These are phyloP conservation scores for Nakaseomyces glabratus DNA, from an alignment of 1,139 yeast genomes.

Conservation along the genomic window DNA sequence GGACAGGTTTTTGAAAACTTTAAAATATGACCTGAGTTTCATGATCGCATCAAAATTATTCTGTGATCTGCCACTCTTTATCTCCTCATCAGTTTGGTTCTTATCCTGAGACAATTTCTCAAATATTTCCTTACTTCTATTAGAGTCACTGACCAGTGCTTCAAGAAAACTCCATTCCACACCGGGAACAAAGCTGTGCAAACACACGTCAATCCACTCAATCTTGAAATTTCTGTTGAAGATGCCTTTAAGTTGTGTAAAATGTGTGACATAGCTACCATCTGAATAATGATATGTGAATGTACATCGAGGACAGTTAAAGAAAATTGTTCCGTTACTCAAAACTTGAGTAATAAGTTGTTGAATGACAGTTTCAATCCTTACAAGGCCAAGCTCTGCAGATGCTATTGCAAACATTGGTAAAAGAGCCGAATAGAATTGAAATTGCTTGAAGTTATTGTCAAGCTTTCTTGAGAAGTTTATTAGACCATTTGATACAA, in stretches of 20 bases:
- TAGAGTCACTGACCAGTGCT: conserved; percentile 24
- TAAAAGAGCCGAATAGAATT: conserved; percentile 54
- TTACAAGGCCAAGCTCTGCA: conserved; percentile 45
- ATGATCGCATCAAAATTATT: conserved; percentile 22
- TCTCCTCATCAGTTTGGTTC: conserved; percentile 4
- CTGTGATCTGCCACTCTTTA: not conserved
- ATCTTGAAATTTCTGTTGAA: conserved; percentile 55
- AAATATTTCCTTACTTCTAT: conserved; percentile 18
- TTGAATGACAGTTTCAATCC: conserved; percentile 52
- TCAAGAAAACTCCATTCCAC: conserved; percentile 37
- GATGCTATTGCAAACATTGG: conserved; percentile 55
- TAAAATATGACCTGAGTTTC: conserved; percentile 31
- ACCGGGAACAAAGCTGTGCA: conserved; percentile 39
- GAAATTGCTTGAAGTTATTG: conserved; percentile 48
- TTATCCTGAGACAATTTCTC: conserved; percentile 7
- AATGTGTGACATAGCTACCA: conserved; percentile 57
- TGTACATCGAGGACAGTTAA: conserved; percentile 51
- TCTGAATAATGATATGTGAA: conserved; percentile 52
- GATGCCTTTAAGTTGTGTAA: conserved; percentile 50
- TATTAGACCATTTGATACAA: conserved; percentile 41
- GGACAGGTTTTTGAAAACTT: conserved; percentile 36
- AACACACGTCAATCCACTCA: conserved; percentile 62
- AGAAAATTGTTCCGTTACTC: conserved; percentile 54
- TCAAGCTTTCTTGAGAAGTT: conserved; percentile 39
- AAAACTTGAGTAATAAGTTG: conserved; percentile 59